Evolutionary conservation across 2,329 filamentous ascomycete species (phyloP).

Genomic region (Exophiala aquamarina): DNA sequence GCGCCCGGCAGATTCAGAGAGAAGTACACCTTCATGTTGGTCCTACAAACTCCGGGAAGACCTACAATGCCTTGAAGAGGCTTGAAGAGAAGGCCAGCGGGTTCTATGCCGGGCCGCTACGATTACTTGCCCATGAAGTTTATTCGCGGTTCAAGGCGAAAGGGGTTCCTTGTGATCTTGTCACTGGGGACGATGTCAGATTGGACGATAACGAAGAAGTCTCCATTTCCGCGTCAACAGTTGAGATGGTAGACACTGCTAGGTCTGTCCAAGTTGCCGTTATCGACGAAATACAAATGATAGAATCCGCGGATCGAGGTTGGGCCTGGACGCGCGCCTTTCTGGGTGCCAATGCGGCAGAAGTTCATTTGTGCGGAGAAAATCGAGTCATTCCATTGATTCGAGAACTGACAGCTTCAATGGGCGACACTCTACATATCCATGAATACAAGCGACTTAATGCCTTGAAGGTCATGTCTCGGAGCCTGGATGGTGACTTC

Average conservation of each 20-base stretch:
- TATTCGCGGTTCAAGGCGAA: slow-evolving; percentile 81
- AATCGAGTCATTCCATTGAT: slow-evolving; percentile 78
- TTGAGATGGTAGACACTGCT: slow-evolving; percentile 76
- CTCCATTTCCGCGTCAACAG: slow-evolving; percentile 77
- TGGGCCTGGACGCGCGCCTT: slow-evolving; percentile 95
- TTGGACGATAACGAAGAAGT: slow-evolving; percentile 56
- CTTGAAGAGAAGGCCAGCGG: slow-evolving; percentile 74
- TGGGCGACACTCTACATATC: slow-evolving; percentile 79
- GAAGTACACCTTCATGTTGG: slow-evolving; percentile 91
- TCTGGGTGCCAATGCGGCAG: slow-evolving; percentile 79
- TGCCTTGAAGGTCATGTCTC: slow-evolving; percentile 65
- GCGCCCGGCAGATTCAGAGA: slow-evolving; percentile 74
- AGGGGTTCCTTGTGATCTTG: slow-evolving; percentile 71
- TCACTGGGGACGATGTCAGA: slow-evolving; percentile 89
- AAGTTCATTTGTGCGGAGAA: slow-evolving; percentile 93
- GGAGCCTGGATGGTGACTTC: slow-evolving; percentile 65
- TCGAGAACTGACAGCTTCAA: slow-evolving; percentile 70
- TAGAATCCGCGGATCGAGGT: slow-evolving; percentile 74
- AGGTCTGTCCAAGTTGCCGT: slow-evolving; percentile 78
- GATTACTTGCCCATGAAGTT: slow-evolving; percentile 90
- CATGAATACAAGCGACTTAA: slow-evolving; percentile 84
- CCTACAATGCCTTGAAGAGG: slow-evolving; percentile 85
- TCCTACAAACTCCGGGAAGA: slow-evolving; percentile 97
- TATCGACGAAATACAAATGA: slow-evolving; percentile 99
- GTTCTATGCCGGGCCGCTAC: slow-evolving; percentile 86